Conservation (phyloP, 179 eudicot species). For the Pouteria campechiana region DNA sequence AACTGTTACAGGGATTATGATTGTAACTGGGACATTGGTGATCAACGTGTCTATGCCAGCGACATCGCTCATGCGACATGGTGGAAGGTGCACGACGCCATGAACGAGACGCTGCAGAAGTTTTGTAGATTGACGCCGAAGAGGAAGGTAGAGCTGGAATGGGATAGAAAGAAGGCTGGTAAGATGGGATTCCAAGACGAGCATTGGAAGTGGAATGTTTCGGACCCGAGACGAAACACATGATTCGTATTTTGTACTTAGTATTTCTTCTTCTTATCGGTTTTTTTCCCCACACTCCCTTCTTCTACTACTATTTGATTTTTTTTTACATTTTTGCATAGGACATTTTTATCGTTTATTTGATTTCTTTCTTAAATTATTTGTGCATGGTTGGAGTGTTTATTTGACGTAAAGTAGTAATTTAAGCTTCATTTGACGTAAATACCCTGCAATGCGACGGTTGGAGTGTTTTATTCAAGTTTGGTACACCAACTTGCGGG, state of each 20-base stretch:
- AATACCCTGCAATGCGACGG: too few species aligned
- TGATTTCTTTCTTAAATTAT: too few species aligned
- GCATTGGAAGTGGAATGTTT: conserved; percentile 70
- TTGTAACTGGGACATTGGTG: conserved; percentile 63
- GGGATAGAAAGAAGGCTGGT: conserved; percentile 53
- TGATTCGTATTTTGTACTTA: not conserved
- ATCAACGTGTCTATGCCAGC: conserved; percentile 71
- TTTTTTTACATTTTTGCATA: too few species aligned
- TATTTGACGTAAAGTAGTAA: too few species aligned
- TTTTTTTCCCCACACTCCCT: too few species aligned
- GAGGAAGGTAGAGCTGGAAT: conserved; percentile 56
- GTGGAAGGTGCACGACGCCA: conserved; percentile 81
- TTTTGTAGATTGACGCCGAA: conserved; percentile 42
- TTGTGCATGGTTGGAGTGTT: too few species aligned
- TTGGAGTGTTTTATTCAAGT: too few species aligned
- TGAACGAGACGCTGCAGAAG: conserved; percentile 50
- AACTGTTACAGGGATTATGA: conserved; percentile 84
- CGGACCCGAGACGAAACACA: conserved; percentile 48
- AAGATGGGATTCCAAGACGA: conserved; percentile 31
- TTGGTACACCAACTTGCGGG: too few species aligned
- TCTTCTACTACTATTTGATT: too few species aligned
- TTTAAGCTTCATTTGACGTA: too few species aligned
- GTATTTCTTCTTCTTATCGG: not conserved
- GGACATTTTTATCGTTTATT: too few species aligned
- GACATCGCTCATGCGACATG: conserved; percentile 67